Evolutionary conservation across 1,284 basidiomycete species (phyloP).

Genomic region (Ceratobasidium theobromae): DNA sequence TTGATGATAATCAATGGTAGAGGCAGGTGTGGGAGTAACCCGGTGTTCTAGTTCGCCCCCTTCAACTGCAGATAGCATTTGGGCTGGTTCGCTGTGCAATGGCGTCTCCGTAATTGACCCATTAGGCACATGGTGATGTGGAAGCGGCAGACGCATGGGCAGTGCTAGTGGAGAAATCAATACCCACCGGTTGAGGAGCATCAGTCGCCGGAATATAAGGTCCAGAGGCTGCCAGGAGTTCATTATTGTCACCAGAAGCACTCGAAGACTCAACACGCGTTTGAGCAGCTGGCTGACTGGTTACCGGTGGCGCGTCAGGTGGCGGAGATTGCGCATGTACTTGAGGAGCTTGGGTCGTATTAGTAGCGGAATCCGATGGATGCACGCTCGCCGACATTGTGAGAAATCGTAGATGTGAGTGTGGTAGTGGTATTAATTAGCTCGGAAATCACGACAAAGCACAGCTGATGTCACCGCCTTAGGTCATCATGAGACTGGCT

Average conservation of each 20-base stretch:
- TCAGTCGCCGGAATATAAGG: no score
- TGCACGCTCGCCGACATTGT: constrained; percentile 3
- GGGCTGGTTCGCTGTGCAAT: constrained; percentile 27
- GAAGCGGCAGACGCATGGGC: no score
- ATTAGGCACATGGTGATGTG: no score
- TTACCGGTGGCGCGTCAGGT: background rate
- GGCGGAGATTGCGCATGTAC: constrained; percentile 17
- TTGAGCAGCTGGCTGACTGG: background rate
- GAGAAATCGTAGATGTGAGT: background rate
- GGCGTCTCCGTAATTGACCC: background rate
- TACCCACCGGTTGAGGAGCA: no score
- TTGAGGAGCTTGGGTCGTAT: background rate
- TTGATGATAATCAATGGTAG: constrained; percentile 5
- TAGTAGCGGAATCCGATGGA: no score
- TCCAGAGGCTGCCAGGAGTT: no score
- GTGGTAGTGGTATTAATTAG: constrained; percentile 20
- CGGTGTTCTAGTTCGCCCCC: background rate
- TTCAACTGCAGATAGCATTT: constrained; percentile 8
- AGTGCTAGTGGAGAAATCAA: constrained; percentile 13
- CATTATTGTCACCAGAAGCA: no score
- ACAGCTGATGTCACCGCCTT: constrained; percentile 17
- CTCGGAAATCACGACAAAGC: background rate
- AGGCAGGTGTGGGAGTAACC: constrained; percentile 11
- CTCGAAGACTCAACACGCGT: background rate
- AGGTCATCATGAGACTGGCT: background rate